phyloP scores from a whole-genome alignment of 2,329 filamentous ascomycete genomes.

The Cordyceps tenuipes region DNA sequence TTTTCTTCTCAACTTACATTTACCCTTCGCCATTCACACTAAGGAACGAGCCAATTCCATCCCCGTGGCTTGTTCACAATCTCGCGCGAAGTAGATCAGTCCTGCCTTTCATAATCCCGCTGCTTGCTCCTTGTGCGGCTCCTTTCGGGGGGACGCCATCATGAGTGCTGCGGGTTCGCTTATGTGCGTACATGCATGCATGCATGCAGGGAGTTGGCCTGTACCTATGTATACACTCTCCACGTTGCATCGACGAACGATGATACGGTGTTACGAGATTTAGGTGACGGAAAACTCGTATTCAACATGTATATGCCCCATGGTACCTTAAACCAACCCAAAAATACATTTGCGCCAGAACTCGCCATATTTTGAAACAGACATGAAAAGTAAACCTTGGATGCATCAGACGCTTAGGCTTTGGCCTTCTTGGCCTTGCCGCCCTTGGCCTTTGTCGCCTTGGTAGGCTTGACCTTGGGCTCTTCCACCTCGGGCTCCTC shows the following conservation, averaged over 20 bases:
- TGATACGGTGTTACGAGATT: background rate
- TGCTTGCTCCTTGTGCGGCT: constrained; percentile 31
- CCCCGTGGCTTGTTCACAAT: constrained; percentile 36
- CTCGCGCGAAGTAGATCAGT: constrained; percentile 46
- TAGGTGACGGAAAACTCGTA: constrained; percentile 4
- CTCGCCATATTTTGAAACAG: constrained; percentile 10
- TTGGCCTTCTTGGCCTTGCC: constrained; percentile 31
- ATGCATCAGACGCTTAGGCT: constrained; percentile 21
- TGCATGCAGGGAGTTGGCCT: too few relatives aligned
- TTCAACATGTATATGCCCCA: constrained; percentile 10
- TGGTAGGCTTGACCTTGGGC: constrained; percentile 23
- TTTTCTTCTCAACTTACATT: constrained; percentile 42
- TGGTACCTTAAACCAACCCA: constrained; percentile 1
- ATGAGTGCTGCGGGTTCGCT: constrained; percentile 51
- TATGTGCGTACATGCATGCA: constrained; percentile 51
- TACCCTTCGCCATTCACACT: constrained; percentile 30
- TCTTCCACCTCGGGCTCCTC: constrained; percentile 26
- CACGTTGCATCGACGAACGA: background rate
- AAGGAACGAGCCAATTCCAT: constrained; percentile 24
- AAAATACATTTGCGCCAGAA: constrained; percentile 6
- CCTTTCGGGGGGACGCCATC: background rate
- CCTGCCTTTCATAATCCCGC: constrained; percentile 53
- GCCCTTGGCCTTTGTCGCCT: constrained; percentile 29
- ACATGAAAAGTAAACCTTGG: constrained; percentile 7
- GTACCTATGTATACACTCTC: background rate